Evolutionary conservation across 176 grass and related monocot species (phyloP).

Genomic region (Juncus inflexus): DNA sequence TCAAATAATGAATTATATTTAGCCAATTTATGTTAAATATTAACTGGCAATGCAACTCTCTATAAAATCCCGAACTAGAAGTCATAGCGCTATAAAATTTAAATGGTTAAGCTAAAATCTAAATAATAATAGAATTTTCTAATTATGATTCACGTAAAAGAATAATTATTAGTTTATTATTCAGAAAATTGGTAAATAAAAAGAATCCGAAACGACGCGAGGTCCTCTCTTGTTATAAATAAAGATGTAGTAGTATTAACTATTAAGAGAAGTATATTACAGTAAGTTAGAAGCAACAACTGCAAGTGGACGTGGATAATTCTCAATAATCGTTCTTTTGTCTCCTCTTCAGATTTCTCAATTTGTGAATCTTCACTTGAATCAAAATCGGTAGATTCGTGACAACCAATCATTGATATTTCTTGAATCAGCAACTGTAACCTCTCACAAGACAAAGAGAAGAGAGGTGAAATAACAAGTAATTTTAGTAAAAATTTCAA

Average conservation of each 20-base stretch:
- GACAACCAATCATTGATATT: conserved; percentile 68
- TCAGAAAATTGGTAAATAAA: too few relatives aligned
- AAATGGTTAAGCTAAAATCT: too few relatives aligned
- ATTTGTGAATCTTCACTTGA: conserved; percentile 16
- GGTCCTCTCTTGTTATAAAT: too few relatives aligned
- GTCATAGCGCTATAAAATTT: too few relatives aligned
- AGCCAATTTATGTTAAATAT: too few relatives aligned
- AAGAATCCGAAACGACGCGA: too few relatives aligned
- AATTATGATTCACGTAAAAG: too few relatives aligned
- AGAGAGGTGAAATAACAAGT: background rate
- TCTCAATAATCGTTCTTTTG: conserved; percentile 57
- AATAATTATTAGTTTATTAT: too few relatives aligned
- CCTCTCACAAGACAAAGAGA: conserved; percentile 56
- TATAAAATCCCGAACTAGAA: too few relatives aligned
- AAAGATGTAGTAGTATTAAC: background rate
- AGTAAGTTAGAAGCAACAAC: conserved; percentile 66
- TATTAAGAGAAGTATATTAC: conserved; percentile 40
- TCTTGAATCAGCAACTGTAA: conserved; percentile 56
- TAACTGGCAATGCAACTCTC: too few relatives aligned
- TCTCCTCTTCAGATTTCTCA: conserved; percentile 35
- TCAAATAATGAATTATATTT: too few relatives aligned
- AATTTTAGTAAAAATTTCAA: conserved; percentile 4
- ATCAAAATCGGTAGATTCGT: conserved; percentile 31
- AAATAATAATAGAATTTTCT: too few relatives aligned
- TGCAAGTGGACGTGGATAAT: conserved; percentile 84